Evolutionary conservation across 208 protist genomes (phyloP).

Genomic region (Naegleria lovaniensis): DNA sequence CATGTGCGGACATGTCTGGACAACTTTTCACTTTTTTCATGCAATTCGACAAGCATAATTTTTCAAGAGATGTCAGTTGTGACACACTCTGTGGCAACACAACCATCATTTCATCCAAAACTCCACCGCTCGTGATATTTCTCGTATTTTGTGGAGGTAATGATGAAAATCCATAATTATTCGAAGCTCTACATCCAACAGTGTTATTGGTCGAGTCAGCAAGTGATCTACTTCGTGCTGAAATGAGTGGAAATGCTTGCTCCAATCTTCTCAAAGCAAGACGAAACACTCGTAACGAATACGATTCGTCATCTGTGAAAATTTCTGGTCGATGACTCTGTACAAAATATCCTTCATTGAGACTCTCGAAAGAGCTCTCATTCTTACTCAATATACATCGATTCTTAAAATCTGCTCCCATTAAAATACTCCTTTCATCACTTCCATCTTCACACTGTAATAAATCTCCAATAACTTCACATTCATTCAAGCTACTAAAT

Average conservation of each 20-base stretch:
- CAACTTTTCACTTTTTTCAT: neutral
- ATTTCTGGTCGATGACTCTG: neutral
- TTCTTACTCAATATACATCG: neutral
- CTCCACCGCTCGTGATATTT: neutral
- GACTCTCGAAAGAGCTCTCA: neutral
- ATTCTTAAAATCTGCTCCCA: no score
- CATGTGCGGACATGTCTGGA: neutral
- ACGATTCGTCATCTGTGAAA: neutral
- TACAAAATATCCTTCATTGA: neutral
- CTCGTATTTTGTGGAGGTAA: neutral
- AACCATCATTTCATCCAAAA: neutral
- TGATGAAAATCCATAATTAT: neutral
- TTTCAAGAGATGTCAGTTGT: neutral
- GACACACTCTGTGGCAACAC: neutral
- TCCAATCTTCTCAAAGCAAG: neutral
- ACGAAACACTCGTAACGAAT: neutral
- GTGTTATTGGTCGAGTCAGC: neutral
- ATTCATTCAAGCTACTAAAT: no score
- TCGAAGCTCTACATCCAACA: neutral
- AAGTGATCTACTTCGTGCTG: neutral
- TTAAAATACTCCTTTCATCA: no score
- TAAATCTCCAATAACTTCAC: no score
- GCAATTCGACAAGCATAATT: neutral
- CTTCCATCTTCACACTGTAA: no score
- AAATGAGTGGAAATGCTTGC: neutral